Base-by-base conservation (phyloP, 2,329 filamentous ascomycete genomes). In the Grosmannia huntii region DNA sequence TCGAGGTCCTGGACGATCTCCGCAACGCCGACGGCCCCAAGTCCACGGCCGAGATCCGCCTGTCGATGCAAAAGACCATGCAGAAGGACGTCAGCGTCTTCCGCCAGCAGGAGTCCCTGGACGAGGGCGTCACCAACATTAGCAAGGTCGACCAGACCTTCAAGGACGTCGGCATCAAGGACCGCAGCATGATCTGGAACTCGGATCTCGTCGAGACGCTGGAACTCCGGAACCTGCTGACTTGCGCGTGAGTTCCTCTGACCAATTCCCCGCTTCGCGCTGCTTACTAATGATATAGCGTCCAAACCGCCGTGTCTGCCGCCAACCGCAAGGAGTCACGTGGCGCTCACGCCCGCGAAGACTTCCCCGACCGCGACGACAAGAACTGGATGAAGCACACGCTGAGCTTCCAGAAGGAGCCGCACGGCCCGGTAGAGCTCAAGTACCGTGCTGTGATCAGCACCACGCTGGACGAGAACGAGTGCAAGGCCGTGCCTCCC, bases 181-280 rank as follows among this genome's bases (percentile, higher is more conserved):
- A 97, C 75, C 88, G 94, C 74, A 95, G 89, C 81, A 96, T 97
- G 92, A 97, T 97, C 79, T 97, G 92, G 92, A 97, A 97, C 84
- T 90, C 89, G 27, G 92, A 97, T 70, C 83, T 97, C 46, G 90
- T 96, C 62, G 92, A 97, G 81, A 95, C 92, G 9, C 84, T 99
- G 59, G 94, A 99, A 76, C 80, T 97, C 69, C 83, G 91, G 69
- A 99, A 99, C 75, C 75, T 99, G 68, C 78, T 99, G 70, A 97
- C 94, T 68, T 97, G 94, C 84, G 92, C 91, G 83, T 90, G 85
- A 77, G 86, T 87, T 87, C 31, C 2, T 33, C 31, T 9, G 1
- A 2, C 31, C 7, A 10, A 10, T 9, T 33, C 9, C 9, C 9
- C 9, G 31, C 31, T 33, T 33, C 31, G 5, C 31, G 9, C 31